Base-by-base conservation (phyloP, 305 asterid genomes). In the Fraxinus nigra region DNA sequence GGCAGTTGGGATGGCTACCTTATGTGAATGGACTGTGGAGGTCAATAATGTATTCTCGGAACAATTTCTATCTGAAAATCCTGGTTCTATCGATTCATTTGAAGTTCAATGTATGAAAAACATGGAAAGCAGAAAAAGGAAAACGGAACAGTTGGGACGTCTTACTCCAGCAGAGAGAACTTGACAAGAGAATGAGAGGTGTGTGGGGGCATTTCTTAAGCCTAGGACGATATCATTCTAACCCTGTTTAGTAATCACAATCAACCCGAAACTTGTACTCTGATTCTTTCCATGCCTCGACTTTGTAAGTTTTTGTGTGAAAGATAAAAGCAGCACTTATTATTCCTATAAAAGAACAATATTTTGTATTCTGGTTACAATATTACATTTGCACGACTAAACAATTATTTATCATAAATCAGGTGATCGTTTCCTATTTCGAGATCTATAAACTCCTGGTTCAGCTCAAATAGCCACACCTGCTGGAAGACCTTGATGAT, bases 21-120 rank as follows among this genome's bases (percentile, higher is more conserved):
- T 61, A 87, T 51, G 63, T 83, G 84, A 84, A 83, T 95, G 65
- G 65, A 54, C 18, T 51, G 7, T 54, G 16, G 97, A 97, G 80
- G 97, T 82, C 78, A 95, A 93, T 84, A 97, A 93, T 85, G 89
- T 87, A 67, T 95, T 95, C 72, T 92, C 22, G 97, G 93, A 92
- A 76, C 98, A 95, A 77, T 95, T 95, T 86, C 92, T 95, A 65
- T 92, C 97, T 0, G 97, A 93, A 84, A 95, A 90, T 88, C 97
- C 98, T 16, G 98, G 95, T 75, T 88, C 93, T 22, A 85, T 86
- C 73, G 85, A 86, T 81, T 85, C 90, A 9, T 81, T 90, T 33
- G 97, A 92, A 74, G 86, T 83, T 83, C 89, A 85, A 81, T 65
- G 78, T 4, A 93, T 84, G 78, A 86, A 80, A 78, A 87, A 85